These are phyloP conservation scores for Pyrenochaeta sp. DNA, from an alignment of 2,329 filamentous ascomycete genomes.

Conservation along the genomic window DNA sequence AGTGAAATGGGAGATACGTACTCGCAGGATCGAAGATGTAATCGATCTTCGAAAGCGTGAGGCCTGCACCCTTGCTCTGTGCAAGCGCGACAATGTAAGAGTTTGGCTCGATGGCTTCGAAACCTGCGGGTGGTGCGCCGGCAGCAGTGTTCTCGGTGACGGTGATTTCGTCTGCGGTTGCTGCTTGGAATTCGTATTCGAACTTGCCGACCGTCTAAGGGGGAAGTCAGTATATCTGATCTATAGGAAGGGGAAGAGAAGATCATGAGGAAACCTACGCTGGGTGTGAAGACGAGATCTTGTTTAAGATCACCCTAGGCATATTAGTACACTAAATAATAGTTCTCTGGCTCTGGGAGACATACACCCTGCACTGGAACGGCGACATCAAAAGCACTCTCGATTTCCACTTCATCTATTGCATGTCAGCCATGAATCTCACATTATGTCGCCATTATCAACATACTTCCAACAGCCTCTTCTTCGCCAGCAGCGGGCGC, in stretches of 20 bases:
- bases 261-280: constrained; percentile 9
- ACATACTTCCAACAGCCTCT: constrained; percentile 14
- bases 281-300: constrained; percentile 29
- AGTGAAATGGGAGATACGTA: constrained; percentile 7
- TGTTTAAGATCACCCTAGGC: constrained; percentile 28
- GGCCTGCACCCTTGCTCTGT: constrained; percentile 25
- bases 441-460: background rate
- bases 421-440: background rate
- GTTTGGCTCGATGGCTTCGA: constrained; percentile 28
- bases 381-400: constrained; percentile 14
- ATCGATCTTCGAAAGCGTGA: constrained; percentile 32
- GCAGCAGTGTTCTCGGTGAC: constrained; percentile 27
- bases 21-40: constrained; percentile 30
- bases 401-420: constrained; percentile 20
- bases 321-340: background rate
- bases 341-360: background rate
- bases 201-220: constrained; percentile 26
- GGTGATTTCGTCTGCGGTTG: constrained; percentile 23
- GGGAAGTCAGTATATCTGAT: background rate
- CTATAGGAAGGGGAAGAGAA: background rate
- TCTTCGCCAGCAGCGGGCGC: constrained; percentile 6
- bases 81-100: constrained; percentile 25
- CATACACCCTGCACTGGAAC: constrained; percentile 14
- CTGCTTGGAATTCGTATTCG: constrained; percentile 29
- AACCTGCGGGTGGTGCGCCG: constrained; percentile 21